Base-by-base conservation (phyloP, 225 moss, liverwort and hornwort genomes). In the Sphagnum tenellum region DNA sequence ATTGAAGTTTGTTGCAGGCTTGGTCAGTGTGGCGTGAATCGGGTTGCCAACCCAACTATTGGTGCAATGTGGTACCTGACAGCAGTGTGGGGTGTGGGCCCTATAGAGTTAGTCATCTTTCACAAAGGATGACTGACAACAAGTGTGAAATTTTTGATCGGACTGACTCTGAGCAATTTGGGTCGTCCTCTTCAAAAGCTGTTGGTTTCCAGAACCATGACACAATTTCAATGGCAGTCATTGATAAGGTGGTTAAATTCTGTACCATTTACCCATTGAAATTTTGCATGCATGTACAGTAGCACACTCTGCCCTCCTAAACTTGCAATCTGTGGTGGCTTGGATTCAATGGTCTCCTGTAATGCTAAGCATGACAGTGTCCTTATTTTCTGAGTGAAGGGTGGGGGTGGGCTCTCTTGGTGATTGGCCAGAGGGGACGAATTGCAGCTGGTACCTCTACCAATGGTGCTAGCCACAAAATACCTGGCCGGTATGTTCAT, bases 161-260 rank as follows among this genome's bases (percentile, higher is more conserved):
- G 53, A 45, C 67, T 29, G 62, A 12, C 58, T 71, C 73, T 54
- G 61, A 61, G 57, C 56, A 58, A 13, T 14, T 13, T 62, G 67
- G 46, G 64, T 56, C 79, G 56, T 89, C 86, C 45, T 66, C 64
- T 72, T 57, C 71, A 10, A 81, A 75, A 75, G 78, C 73, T 29
- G 69, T 90, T 63, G 90, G 89, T 60, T 67, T 70, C 63, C 66
- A 63, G 61, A 93, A 93, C 67, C 98, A 98, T 72, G 98, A 98
- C 66, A 98, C 98, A 55, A 98, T 98, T 67, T 90, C 98, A 29
- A 93, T 98, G 89, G 93, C 81, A 60, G 90, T 89, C 49, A 98
- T 98, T 71, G 90, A 88, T 69, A 80, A 63, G 55, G 98, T 98
- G 65, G 82, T 29, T 29, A 29, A 29, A 29, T 29, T 29, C 0